Conservation (phyloP, 495 filamentous ascomycete genomes). For the Penicillium bialowiezense region DNA sequence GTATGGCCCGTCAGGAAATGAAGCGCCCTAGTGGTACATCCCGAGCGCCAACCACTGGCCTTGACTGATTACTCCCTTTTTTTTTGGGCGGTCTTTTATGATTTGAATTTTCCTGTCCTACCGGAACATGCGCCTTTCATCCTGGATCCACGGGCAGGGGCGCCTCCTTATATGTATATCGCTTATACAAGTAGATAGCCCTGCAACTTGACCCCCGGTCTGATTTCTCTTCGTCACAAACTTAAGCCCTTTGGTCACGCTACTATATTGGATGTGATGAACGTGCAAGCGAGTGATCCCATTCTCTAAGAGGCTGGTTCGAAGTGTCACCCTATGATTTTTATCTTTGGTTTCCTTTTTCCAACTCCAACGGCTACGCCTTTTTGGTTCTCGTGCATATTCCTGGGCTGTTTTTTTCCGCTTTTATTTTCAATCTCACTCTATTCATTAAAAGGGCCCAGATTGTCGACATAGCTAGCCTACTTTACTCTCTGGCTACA, state of each 20-base stretch:
- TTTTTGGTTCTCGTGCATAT: neutral
- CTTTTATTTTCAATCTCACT: constrained; percentile 11
- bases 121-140: constrained; percentile 6
- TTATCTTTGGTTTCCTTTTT: constrained; percentile 13
- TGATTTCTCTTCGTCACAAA: constrained; percentile 22
- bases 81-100: constrained; percentile 14
- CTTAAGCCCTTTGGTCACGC: constrained; percentile 27
- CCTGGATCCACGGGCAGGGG: constrained; percentile 14
- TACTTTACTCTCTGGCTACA: constrained; percentile 9
- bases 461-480: constrained; percentile 19
- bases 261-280: constrained; percentile 26
- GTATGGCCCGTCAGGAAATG: constrained; percentile 32
- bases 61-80: constrained; percentile 20
- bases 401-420: constrained; percentile 7
- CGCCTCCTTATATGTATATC: constrained; percentile 20
- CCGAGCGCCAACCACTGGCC: constrained; percentile 27
- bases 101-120: constrained; percentile 3
- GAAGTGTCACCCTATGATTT: constrained; percentile 5
- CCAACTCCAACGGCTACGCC: neutral
- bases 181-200: constrained; percentile 13
- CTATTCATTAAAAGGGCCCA: constrained; percentile 17
- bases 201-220: neutral
- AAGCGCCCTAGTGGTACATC: constrained; percentile 22
- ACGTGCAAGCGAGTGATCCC: constrained; percentile 19
- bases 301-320: neutral